Evolutionary conservation across 2,329 filamentous ascomycete species (phyloP), one percentile per base, ranked within the genome.

Genomic region (Sclerotinia subarctica): DNA sequence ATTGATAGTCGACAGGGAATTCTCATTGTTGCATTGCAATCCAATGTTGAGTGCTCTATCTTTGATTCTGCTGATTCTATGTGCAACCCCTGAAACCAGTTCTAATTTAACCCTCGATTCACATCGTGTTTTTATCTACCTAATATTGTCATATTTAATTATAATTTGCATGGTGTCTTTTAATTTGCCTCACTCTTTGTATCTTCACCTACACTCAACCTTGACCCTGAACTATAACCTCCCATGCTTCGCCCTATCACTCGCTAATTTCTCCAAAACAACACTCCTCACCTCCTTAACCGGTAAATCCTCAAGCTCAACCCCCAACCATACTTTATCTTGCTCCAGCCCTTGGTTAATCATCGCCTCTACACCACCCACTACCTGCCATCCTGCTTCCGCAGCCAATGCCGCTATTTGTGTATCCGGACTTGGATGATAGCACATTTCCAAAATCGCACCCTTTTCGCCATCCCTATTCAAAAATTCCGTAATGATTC

Each of bases 201-300:
- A 15, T 21, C 21, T 38, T n/a, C 29, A n/a, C 21, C 21, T 56
- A n/a, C 5, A 38, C 8, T 38, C 13, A 11, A 38, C 11, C 38
- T 56, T 35, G 10, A 54, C 19, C 19, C 21, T 5, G 29, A n/a
- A 49, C 38, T 32, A 58, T 24, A 35, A 26, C 42, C 44, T 58
- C 52, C 15, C 52, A 46, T 57, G 49, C 38, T 56, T 44, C 26
- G 29, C 56, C 10, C 26, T 32, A 4, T 42, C 47, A 64, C 29
- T 69, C 51, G 60, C 65, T 38, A 72, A 67, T 59, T 72, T 73
- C 0, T 59, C 65, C n/a, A 68, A 80, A 71, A 87, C 82, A 5
- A 81, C 78, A 56, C 80, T 80, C 76, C 88, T 88, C 10, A 89
- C 86, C 72, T 83, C 80, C 46, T 84, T 78, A 1, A 90, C 82